These are phyloP conservation scores for Gyromitra esculenta DNA, from an alignment of 2,329 filamentous ascomycete genomes.

Conservation along the genomic window DNA sequence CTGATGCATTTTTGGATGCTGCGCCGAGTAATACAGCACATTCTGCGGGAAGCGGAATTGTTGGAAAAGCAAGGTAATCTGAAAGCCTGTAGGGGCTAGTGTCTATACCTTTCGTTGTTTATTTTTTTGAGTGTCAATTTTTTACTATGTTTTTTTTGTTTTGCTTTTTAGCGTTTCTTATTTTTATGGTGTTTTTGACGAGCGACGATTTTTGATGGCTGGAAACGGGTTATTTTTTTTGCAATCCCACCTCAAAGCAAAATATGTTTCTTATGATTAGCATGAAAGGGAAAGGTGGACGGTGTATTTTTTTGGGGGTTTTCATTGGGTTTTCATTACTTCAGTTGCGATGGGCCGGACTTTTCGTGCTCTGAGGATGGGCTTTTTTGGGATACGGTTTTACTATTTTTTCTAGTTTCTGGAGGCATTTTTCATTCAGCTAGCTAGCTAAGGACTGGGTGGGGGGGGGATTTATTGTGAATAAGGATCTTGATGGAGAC, in stretches of 20 bases:
- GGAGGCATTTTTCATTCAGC: conserved; percentile 1
- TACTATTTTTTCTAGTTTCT: conserved; percentile 19
- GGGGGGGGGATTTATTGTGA: conserved; percentile 19
- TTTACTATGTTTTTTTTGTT: conserved; percentile 22
- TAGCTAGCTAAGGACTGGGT: background rate
- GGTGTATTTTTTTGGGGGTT: conserved; percentile 47
- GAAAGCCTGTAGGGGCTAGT: conserved; percentile 3
- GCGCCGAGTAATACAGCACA: conserved; percentile 46
- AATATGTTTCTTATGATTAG: conserved; percentile 42
- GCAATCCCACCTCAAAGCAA: conserved; percentile 43
- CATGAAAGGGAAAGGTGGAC: conserved; percentile 37
- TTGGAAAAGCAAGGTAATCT: conserved; percentile 39
- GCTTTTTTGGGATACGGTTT: conserved; percentile 34
- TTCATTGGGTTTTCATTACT: conserved; percentile 36
- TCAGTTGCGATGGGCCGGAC: conserved; percentile 46
- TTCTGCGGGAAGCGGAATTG: conserved; percentile 25
- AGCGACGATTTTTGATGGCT: conserved; percentile 43
- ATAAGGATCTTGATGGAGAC: conserved; percentile 29
- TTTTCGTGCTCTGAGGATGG: conserved; percentile 33
- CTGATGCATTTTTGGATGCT: conserved; percentile 73
- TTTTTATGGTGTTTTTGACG: conserved; percentile 42
- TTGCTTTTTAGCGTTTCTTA: conserved; percentile 39
- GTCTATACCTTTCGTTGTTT: conserved; percentile 33
- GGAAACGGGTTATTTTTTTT: conserved; percentile 42
- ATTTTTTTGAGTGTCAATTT: conserved; percentile 43